Percentiles rank a stretch among this genome's conserved stretches.
These are phyloP conservation scores for Hymenoscyphus linearis DNA, from an alignment of 2,329 filamentous ascomycete genomes.

Conservation along the genomic window DNA sequence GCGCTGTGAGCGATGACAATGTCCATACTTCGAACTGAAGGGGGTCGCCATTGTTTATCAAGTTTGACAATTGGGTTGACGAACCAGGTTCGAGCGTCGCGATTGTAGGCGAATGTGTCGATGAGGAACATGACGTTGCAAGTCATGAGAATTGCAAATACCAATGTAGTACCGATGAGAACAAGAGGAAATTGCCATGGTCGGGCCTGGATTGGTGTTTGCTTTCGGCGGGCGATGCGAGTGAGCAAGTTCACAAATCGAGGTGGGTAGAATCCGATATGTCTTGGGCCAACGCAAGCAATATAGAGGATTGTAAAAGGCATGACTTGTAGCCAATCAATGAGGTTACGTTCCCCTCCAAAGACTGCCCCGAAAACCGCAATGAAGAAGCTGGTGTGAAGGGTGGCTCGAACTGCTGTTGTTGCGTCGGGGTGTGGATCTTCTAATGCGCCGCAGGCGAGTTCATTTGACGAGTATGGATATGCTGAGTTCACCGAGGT, in stretches of 20 bases:
- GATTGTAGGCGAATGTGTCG: slow-evolving; percentile 22
- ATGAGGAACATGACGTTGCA: slow-evolving; percentile 24
- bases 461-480: slow-evolving; percentile 20
- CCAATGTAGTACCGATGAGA: slow-evolving; percentile 17
- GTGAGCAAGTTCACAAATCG: slow-evolving; percentile 20
- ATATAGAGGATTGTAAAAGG: slow-evolving; percentile 24
- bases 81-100: slow-evolving; percentile 19
- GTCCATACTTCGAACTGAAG: slow-evolving; percentile 22
- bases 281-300: slow-evolving; percentile 23
- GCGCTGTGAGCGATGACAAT: slow-evolving; percentile 27
- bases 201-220: slow-evolving; percentile 13
- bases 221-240: slow-evolving; percentile 17
- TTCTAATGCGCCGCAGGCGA: slow-evolving; percentile 22
- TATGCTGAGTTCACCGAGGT: slow-evolving; percentile 24
- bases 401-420: slow-evolving; percentile 21
- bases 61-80: slow-evolving; percentile 13
- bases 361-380: slow-evolving; percentile 18
- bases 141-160: slow-evolving; percentile 21
- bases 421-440: slow-evolving; percentile 15
- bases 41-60: slow-evolving; percentile 24
- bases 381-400: slow-evolving; percentile 23
- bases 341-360: slow-evolving; percentile 19
- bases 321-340: slow-evolving; percentile 26
- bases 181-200: slow-evolving; percentile 23
- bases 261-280: slow-evolving; percentile 26